phyloP scores from a whole-genome alignment of 768 basidiomycete species.

The Holtermannia corniformis region DNA sequence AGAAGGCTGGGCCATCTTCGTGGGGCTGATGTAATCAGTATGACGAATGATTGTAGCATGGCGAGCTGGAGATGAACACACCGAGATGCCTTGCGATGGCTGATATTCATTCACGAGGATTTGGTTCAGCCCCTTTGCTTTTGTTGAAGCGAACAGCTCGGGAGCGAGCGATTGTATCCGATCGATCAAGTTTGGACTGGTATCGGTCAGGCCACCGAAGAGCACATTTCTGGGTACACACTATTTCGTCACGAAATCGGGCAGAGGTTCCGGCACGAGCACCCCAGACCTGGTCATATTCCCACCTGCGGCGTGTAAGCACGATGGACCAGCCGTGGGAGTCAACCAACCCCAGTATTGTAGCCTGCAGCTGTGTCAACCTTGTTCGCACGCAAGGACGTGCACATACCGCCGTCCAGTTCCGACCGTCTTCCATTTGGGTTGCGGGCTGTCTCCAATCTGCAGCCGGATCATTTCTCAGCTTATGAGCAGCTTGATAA shows the following conservation, averaged over 20 bases:
- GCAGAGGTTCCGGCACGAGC: slow-evolving; percentile 61
- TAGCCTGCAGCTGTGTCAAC: slow-evolving; percentile 22
- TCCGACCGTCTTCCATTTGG: slow-evolving; percentile 66
- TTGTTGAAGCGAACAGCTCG: slow-evolving; percentile 2
- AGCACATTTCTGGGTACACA: slow-evolving; percentile 41
- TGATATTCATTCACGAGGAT: slow-evolving; percentile 86
- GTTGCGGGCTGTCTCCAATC: slow-evolving; percentile 70
- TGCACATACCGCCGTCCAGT: slow-evolving; percentile 54
- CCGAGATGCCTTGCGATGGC: slow-evolving; percentile 88
- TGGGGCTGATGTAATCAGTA: slow-evolving; percentile 55
- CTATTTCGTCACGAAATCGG: slow-evolving; percentile 60
- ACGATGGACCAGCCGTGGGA: neutral
- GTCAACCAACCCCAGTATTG: slow-evolving; percentile 40
- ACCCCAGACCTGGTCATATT: slow-evolving; percentile 55
- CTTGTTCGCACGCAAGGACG: too few relatives aligned
- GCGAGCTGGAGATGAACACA: slow-evolving; percentile 40
- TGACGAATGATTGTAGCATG: neutral
- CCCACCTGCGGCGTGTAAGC: slow-evolving; percentile 54
- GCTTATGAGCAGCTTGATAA: neutral
- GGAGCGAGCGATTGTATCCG: slow-evolving; percentile 51
- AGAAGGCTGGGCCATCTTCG: slow-evolving; percentile 81
- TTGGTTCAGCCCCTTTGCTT: slow-evolving; percentile 60
- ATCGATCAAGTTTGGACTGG: slow-evolving; percentile 67
- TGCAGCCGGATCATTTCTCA: slow-evolving; percentile 29
- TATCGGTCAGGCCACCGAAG: neutral